Evolutionary conservation across 768 basidiomycete genomes (phyloP).

Genomic region (Clavulina sp.): DNA sequence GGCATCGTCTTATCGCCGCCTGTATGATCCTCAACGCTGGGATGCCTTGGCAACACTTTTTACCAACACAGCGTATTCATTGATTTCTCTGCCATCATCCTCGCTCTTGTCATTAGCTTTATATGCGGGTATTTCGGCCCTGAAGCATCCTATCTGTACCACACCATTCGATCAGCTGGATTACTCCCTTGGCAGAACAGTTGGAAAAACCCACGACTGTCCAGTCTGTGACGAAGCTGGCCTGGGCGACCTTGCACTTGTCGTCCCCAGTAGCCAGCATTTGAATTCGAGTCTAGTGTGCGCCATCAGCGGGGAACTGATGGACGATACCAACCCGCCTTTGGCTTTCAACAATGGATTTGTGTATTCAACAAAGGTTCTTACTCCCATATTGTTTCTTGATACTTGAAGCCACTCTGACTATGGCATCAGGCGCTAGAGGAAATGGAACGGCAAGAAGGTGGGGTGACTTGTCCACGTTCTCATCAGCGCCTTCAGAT

Average conservation of each 20-base stretch:
- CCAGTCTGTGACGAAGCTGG: slow-evolving; percentile 71
- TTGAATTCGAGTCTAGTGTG: slow-evolving; percentile 94
- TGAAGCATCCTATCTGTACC: slow-evolving; percentile 80
- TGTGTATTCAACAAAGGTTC: slow-evolving; percentile 49
- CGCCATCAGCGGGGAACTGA: slow-evolving; percentile 74
- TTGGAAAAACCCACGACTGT: slow-evolving; percentile 58
- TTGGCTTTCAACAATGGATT: slow-evolving; percentile 81
- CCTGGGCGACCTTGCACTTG: slow-evolving; percentile 56
- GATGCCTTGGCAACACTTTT: slow-evolving; percentile 53
- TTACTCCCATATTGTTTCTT: background rate
- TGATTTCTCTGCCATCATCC: slow-evolving; percentile 76
- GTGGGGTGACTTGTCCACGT: slow-evolving; percentile 69
- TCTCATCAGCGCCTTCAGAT: slow-evolving; percentile 49
- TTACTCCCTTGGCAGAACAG: background rate
- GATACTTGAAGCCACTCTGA: background rate
- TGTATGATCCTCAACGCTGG: slow-evolving; percentile 79
- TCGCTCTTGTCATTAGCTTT: slow-evolving; percentile 75
- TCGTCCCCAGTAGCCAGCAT: slow-evolving; percentile 87
- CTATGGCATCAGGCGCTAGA: slow-evolving; percentile 45
- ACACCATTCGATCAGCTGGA: slow-evolving; percentile 1
- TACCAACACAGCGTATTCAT: slow-evolving; percentile 67
- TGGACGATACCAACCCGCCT: slow-evolving; percentile 88
- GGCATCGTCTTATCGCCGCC: slow-evolving; percentile 29
- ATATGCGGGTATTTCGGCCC: slow-evolving; percentile 77
- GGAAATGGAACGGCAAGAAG: slow-evolving; percentile 77